Evolutionary conservation across 805 yeast genomes (phyloP).

Genomic region (Candida dajiaensis): DNA sequence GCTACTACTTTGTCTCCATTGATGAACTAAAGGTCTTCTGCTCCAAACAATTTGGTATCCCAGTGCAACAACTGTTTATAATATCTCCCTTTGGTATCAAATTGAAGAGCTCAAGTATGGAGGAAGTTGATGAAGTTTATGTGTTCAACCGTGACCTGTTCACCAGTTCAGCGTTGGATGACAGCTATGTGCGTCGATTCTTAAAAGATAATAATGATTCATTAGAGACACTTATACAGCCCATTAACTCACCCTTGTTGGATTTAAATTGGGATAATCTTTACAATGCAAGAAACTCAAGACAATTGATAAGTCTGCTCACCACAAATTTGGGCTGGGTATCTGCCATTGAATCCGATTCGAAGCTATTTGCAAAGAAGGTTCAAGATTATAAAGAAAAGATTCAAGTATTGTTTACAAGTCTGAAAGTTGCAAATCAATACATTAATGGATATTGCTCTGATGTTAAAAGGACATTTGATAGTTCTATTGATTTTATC

Average conservation of each 20-base stretch:
- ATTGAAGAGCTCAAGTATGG: slow-evolving; percentile 38
- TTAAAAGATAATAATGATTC: slow-evolving; percentile 4
- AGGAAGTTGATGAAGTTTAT: slow-evolving; percentile 49
- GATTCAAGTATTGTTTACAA: slow-evolving; percentile 36
- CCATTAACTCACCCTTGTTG: slow-evolving; percentile 31
- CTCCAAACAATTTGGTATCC: slow-evolving; percentile 34
- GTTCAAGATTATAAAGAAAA: slow-evolving; percentile 27
- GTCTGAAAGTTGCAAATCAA: slow-evolving; percentile 41
- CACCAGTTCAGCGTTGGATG: slow-evolving; percentile 12
- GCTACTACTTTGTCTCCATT: slow-evolving; percentile 34
- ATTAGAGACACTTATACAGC: slow-evolving; percentile 24
- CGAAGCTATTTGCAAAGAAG: slow-evolving; percentile 28
- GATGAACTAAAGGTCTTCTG: slow-evolving; percentile 39
- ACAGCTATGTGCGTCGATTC: slow-evolving; percentile 15
- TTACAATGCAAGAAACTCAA: slow-evolving; percentile 14
- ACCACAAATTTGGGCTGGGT: slow-evolving; percentile 49
- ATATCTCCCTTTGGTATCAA: slow-evolving; percentile 62
- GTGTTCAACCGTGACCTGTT: slow-evolving; percentile 61
- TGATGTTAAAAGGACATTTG: slow-evolving; percentile 43
- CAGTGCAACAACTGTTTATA: slow-evolving; percentile 38
- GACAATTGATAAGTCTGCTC: slow-evolving; percentile 27
- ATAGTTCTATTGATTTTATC: slow-evolving; percentile 31
- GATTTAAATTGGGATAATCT: slow-evolving; percentile 21
- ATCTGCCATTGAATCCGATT: slow-evolving; percentile 38
- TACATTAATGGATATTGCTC: slow-evolving; percentile 42